Conservation (phyloP, 1,284 basidiomycete species). For the Cystobasidium sp. region DNA sequence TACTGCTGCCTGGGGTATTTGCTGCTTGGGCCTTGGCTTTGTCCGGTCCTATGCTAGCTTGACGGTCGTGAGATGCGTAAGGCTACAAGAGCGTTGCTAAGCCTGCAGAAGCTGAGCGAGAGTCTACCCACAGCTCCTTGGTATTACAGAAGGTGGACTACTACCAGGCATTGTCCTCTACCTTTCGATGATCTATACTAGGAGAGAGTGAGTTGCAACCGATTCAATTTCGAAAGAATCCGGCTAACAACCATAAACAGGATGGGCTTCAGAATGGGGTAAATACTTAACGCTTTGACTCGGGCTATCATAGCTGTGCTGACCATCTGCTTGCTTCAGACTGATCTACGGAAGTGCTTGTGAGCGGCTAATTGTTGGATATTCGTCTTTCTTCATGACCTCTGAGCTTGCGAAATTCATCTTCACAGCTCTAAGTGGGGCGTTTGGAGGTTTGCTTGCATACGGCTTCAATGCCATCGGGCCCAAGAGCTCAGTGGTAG, state of each 20-base stretch:
- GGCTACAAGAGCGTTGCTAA: conserved; percentile 34
- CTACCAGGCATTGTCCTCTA: conserved; percentile 54
- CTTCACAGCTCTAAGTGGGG: background rate
- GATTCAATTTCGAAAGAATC: background rate
- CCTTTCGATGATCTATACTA: conserved; percentile 51
- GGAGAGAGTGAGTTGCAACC: conserved; percentile 46
- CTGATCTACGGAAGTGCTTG: conserved; percentile 46
- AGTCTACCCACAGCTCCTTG: conserved; percentile 38
- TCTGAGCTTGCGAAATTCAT: background rate
- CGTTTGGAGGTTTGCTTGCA: conserved; percentile 48
- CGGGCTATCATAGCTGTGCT: too few species aligned
- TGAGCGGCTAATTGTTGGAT: conserved; percentile 10
- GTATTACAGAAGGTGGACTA: conserved; percentile 52
- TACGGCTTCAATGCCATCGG: conserved; percentile 51
- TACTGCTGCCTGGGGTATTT: conserved; percentile 51
- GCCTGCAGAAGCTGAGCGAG: background rate
- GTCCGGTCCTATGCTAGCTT: conserved; percentile 44
- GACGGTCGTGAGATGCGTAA: conserved; percentile 17
- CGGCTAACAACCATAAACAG: background rate
- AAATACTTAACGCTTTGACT: too few species aligned
- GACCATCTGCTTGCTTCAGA: background rate
- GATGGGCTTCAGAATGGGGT: conserved; percentile 50
- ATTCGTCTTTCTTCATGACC: background rate
- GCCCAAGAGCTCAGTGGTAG: conserved; percentile 46
- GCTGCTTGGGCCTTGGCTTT: conserved; percentile 50